Evolutionary conservation across 2,329 filamentous ascomycete genomes (phyloP), one percentile per base, ranked within the genome.

Genomic region (Cytospora schulzeri): DNA sequence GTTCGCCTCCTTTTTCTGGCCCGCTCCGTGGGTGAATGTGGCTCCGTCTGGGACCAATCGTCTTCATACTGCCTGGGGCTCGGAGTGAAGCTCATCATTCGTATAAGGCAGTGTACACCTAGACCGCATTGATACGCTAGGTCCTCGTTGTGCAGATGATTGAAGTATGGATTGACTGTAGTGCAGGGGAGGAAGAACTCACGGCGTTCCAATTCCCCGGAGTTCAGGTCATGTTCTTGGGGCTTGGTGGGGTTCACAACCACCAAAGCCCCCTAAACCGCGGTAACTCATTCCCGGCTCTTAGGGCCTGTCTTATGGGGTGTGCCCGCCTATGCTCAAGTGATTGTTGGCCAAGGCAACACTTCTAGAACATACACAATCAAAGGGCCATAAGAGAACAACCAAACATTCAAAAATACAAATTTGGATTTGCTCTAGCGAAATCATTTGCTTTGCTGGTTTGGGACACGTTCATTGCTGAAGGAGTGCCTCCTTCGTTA

Each of bases 341-440:
- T 60, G 15, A 4, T 1, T 9, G n/a, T n/a, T 58, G 11, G 17
- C 12, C 48, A 38, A 26, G 14, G n/a, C n/a, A n/a, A n/a, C n/a
- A n/a, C n/a, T n/a, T n/a, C n/a, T n/a, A n/a, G n/a, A n/a, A n/a
- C n/a, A 19, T 31, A 31, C 4, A 31, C 4, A 31, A 12, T 19
- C 7, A 45, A 12, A 5, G n/a, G n/a, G n/a, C n/a, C n/a, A n/a
- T n/a, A n/a, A n/a, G n/a, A n/a, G n/a, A n/a, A n/a, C n/a, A n/a
- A n/a, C n/a, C 12, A 2, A 11, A 48, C n/a, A n/a, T n/a, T 63
- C n/a, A 66, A 35, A 66, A 66, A 28, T 66, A 66, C 17, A 66
- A 14, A 1, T n/a, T 57, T 51, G 31, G 31, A 50, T 66, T 64
- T 11, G 54, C 64, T 4, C 28, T 57, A 19, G 61, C 61, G 31